Evolutionary conservation across 106 monocot species (phyloP), one percentile per base, ranked within the genome.

Genomic region (Alisma plantagoaquatica): DNA sequence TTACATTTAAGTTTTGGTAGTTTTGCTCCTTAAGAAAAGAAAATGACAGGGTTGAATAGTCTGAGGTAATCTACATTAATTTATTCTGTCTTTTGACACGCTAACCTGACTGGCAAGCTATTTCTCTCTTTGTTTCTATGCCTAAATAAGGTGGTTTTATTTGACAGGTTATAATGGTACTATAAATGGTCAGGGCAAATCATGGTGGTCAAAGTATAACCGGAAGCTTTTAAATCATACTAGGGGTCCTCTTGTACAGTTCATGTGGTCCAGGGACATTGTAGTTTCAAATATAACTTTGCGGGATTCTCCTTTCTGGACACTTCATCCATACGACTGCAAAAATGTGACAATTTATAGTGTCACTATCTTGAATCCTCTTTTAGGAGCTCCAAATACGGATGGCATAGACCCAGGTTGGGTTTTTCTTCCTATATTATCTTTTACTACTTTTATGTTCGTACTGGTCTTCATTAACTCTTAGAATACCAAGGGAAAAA

Each of bases 391-490:
- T 38, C 80, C 85, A 28, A 86, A 86, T 54, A 86, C 79, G 4
- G 85, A 80, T 67, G 85, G 85, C 17, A 86, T 80, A 54, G 76
- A 86, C 62, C 85, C 79, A 43, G 85, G 85, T 86, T 28, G 48
- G 21, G 3, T 25, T 58, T 18, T 46, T n/a, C n/a, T n/a, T n/a
- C n/a, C n/a, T n/a, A n/a, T n/a, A n/a, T n/a, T n/a, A n/a, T n/a
- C n/a, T n/a, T n/a, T n/a, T n/a, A n/a, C n/a, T n/a, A n/a, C n/a
- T n/a, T n/a, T n/a, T n/a, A n/a, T n/a, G n/a, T n/a, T n/a, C n/a
- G n/a, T n/a, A n/a, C n/a, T n/a, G n/a, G n/a, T n/a, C n/a, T n/a
- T n/a, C n/a, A n/a, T n/a, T n/a, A n/a, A n/a, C n/a, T n/a, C n/a
- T n/a, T n/a, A n/a, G n/a, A n/a, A n/a, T n/a, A n/a, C n/a, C n/a